A percentile compares a stretch with the other conserved stretches of the same genome.
These are phyloP conservation scores for Chaetomium cochliodes DNA, from an alignment of 495 filamentous ascomycete genomes.

Conservation along the genomic window DNA sequence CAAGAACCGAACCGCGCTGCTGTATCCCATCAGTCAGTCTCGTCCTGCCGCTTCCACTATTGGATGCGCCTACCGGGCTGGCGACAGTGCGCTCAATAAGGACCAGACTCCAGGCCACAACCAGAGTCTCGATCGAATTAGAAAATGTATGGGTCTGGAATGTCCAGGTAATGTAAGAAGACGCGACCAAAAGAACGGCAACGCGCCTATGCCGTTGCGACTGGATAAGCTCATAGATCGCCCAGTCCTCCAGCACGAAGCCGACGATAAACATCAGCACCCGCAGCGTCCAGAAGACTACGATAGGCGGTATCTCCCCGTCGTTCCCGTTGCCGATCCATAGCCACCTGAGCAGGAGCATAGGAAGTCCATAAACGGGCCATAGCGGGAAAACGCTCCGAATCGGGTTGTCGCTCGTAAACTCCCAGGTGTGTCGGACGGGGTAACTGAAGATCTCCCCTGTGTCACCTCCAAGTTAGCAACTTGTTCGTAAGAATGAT, in stretches of 20 bases:
- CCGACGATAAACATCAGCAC: slow-evolving; percentile 87
- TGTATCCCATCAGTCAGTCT: slow-evolving; percentile 35
- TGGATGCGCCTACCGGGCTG: slow-evolving; percentile 58
- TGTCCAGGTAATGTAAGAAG: slow-evolving; percentile 98
- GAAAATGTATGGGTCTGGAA: slow-evolving; percentile 99
- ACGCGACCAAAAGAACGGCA: slow-evolving; percentile 79
- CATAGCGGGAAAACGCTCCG: slow-evolving; percentile 96
- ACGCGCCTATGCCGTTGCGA: slow-evolving; percentile 67
- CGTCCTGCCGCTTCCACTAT: background rate
- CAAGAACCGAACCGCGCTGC: slow-evolving; percentile 71
- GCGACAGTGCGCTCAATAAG: slow-evolving; percentile 80
- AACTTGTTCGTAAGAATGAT: background rate
- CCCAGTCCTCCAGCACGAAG: slow-evolving; percentile 97
- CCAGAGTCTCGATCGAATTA: slow-evolving; percentile 90
- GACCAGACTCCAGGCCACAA: slow-evolving; percentile 87
- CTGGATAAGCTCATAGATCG: slow-evolving; percentile 82
- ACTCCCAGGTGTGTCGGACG: slow-evolving; percentile 88
- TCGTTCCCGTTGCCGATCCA: slow-evolving; percentile 62
- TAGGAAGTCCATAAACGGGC: slow-evolving; percentile 87
- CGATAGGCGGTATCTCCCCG: slow-evolving; percentile 61
- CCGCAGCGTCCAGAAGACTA: slow-evolving; percentile 85
- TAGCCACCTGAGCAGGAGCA: slow-evolving; percentile 86
- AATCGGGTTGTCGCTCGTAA: slow-evolving; percentile 78
- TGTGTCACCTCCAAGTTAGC: slow-evolving; percentile 38
- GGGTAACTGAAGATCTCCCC: slow-evolving; percentile 88